Percentiles rank a stretch among this genome's conserved stretches.
Evolutionary conservation across 345 rosid species (phyloP).

Genomic region (Tarenaya hassleriana): DNA sequence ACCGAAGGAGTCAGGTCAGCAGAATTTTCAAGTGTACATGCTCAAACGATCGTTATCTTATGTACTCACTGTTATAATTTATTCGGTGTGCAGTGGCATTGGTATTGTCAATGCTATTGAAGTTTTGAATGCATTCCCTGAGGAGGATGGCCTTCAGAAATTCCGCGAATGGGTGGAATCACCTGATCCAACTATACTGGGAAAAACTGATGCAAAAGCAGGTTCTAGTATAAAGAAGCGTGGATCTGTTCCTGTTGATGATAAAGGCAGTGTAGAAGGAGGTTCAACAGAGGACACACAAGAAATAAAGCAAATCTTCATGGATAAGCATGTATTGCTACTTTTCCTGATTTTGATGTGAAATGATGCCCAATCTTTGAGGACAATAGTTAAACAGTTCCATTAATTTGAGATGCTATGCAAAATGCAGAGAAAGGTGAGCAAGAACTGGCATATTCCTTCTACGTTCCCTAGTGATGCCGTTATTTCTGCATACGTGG

Average conservation of each 20-base stretch:
- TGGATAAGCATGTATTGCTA: constrained; percentile 70
- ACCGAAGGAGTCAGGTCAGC: constrained; percentile 93
- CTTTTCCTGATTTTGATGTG: constrained; percentile 6
- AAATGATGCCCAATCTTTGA: neutral
- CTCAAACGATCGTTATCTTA: neutral
- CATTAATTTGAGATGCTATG: constrained; percentile 4
- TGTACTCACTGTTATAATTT: constrained; percentile 6
- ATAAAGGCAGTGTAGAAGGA: constrained; percentile 17
- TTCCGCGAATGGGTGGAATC: constrained; percentile 96
- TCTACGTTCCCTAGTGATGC: constrained; percentile 82
- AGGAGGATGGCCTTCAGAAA: constrained; percentile 80
- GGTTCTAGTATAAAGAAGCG: constrained; percentile 37
- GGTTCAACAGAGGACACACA: constrained; percentile 29
- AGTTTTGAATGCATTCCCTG: constrained; percentile 88
- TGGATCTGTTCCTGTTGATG: constrained; percentile 35
- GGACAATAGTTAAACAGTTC: constrained; percentile 5
- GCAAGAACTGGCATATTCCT: constrained; percentile 98
- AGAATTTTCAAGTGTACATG: neutral
- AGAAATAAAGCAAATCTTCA: constrained; percentile 60
- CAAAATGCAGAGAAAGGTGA: constrained; percentile 76
- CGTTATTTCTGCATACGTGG: constrained; percentile 66
- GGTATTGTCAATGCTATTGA: constrained; percentile 98
- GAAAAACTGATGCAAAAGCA: constrained; percentile 37
- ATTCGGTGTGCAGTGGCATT: constrained; percentile 67
- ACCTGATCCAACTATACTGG: constrained; percentile 89